A percentile compares a stretch with the other conserved stretches of the same genome.
Evolutionary conservation across 2,329 filamentous ascomycete species (phyloP).

Genomic region (Sclerotinia sclerotiorum): DNA sequence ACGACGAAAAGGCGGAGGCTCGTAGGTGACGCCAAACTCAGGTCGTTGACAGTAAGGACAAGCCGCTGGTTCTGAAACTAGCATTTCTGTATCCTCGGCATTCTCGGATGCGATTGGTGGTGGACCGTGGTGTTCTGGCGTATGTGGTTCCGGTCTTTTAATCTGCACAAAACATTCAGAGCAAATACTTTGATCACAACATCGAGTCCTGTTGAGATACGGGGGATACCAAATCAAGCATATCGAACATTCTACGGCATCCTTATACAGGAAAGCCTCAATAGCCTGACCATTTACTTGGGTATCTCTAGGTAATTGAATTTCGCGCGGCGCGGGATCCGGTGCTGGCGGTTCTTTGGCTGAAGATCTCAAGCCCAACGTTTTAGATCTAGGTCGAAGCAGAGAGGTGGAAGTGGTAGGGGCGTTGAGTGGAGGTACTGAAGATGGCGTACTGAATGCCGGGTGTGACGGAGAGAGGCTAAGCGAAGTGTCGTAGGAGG

Average conservation of each 20-base stretch:
- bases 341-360: constrained; percentile 70
- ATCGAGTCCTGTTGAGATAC: constrained; percentile 89
- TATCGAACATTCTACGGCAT: constrained; percentile 87
- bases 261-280: constrained; percentile 91
- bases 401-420: constrained; percentile 53
- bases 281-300: constrained; percentile 93
- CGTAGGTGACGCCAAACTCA: constrained; percentile 95
- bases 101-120: constrained; percentile 31
- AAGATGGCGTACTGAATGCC: constrained; percentile 60
- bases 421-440: constrained; percentile 49
- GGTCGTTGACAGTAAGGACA: constrained; percentile 95
- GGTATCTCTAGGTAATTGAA: constrained; percentile 76
- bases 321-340: constrained; percentile 74
- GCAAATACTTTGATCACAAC: constrained; percentile 94
- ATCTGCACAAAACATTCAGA: constrained; percentile 99
- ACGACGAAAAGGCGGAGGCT: constrained; percentile 82
- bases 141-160: constrained; percentile 87
- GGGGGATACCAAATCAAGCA: constrained; percentile 96
- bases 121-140: constrained; percentile 59
- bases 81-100: constrained; percentile 53
- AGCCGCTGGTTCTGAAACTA: constrained; percentile 86
- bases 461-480: constrained; percentile 59
- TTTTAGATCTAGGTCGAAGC: constrained; percentile 84
- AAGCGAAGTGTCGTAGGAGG: constrained; percentile 70
- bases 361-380: constrained; percentile 73